These are phyloP conservation scores for Arabidopsis hybrid DNA, from an alignment of 441 rosid genomes.

Conservation along the genomic window DNA sequence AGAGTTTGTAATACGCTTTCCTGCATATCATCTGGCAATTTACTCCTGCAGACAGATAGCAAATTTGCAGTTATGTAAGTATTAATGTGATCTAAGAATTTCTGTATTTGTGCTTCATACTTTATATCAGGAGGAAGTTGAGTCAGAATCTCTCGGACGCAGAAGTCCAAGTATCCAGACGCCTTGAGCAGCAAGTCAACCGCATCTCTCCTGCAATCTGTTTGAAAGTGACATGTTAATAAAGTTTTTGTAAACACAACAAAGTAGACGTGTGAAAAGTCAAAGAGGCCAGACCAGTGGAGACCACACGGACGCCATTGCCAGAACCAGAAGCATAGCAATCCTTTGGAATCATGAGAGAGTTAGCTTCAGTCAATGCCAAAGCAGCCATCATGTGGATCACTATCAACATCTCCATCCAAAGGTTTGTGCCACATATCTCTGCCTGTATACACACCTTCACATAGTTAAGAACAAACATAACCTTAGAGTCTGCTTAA, in stretches of 20 bases:
- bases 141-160: conserved; percentile 58
- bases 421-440: conserved; percentile 57
- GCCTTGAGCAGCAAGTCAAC: conserved; percentile 88
- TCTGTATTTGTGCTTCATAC: conserved; percentile 47
- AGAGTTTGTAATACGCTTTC: conserved; percentile 71
- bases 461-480: conserved; percentile 12
- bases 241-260: conserved; percentile 2
- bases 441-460: conserved; percentile 54
- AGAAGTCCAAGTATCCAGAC: conserved; percentile 84
- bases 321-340: conserved; percentile 63
- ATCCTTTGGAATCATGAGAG: conserved; percentile 76
- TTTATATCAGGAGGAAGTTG: conserved; percentile 62
- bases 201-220: conserved; percentile 82
- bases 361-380: conserved; percentile 72
- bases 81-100: neutral
- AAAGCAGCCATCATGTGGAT: conserved; percentile 85
- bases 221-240: conserved; percentile 8
- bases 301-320: conserved; percentile 58
- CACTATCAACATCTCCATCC: conserved; percentile 76
- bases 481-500: neutral
- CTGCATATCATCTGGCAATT: conserved; percentile 72
- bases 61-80: conserved; percentile 21
- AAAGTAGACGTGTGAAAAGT: neutral
- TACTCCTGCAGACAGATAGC: conserved; percentile 49
- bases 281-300: conserved; percentile 61